A percentile compares a stretch with the other conserved stretches of the same genome.
These are phyloP conservation scores for Cyberlindnera americana DNA, from an alignment of 805 yeast species.

Conservation along the genomic window DNA sequence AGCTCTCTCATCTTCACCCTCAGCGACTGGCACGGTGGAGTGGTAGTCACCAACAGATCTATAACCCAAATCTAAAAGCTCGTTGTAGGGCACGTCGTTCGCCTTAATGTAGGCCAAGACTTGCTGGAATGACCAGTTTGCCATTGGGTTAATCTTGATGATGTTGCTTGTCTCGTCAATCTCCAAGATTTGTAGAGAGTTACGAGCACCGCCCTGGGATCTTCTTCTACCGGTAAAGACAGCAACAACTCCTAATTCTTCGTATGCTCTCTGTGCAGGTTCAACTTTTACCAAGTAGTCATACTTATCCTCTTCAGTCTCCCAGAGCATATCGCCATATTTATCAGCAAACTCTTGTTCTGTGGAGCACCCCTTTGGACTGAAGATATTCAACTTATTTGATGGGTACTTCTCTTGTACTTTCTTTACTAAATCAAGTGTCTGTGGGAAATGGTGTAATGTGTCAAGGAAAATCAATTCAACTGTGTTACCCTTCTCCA, in stretches of 20 bases:
- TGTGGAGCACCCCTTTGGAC: constrained; percentile 54
- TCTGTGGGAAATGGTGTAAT: constrained; percentile 92
- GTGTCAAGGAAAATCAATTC: constrained; percentile 89
- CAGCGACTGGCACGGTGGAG: constrained; percentile 83
- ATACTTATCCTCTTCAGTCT: constrained; percentile 70
- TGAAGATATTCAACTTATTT: constrained; percentile 57
- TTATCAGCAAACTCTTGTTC: constrained; percentile 61
- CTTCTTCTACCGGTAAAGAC: constrained; percentile 90
- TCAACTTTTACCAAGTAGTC: constrained; percentile 90
- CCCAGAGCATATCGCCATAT: constrained; percentile 84
- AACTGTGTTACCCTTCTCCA: constrained; percentile 41
- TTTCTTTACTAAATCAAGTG: constrained; percentile 64
- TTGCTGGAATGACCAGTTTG: constrained; percentile 72
- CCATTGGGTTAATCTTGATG: constrained; percentile 85
- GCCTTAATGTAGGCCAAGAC: constrained; percentile 67
- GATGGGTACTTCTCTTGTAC: constrained; percentile 55
- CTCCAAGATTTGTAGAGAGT: constrained; percentile 70
- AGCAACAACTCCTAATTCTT: constrained; percentile 67
- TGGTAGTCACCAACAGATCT: constrained; percentile 95
- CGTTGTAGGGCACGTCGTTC: constrained; percentile 81
- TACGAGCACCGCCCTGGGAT: constrained; percentile 85
- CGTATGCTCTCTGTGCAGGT: constrained; percentile 83
- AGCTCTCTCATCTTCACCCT: constrained; percentile 93
- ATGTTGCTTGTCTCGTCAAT: constrained; percentile 65
- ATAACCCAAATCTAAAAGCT: constrained; percentile 78